Percentiles rank a stretch among this genome's conserved stretches.
phyloP scores from a whole-genome alignment of 305 asterid species.

The Nicotiana rustica region DNA sequence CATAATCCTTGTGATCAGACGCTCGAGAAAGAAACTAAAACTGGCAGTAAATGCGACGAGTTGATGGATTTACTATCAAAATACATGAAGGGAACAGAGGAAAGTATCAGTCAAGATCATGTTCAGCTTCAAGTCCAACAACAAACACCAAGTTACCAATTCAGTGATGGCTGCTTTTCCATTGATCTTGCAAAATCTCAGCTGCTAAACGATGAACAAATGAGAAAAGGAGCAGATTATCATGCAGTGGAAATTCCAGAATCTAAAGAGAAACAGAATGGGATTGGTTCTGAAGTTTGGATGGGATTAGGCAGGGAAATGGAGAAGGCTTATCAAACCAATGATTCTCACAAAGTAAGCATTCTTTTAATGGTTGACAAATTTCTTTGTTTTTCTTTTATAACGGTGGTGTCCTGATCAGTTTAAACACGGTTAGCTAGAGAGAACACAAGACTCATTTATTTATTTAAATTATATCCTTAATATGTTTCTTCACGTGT shows the following conservation, averaged over 20 bases:
- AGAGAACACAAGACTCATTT: too few relatives aligned
- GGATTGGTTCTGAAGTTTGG: constrained; percentile 48
- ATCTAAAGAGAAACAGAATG: constrained; percentile 17
- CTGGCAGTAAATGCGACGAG: constrained; percentile 36
- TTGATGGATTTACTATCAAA: constrained; percentile 53
- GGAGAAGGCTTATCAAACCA: constrained; percentile 22
- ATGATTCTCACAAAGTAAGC: background rate
- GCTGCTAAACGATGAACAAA: constrained; percentile 35
- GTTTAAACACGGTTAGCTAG: background rate
- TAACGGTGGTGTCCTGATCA: too few relatives aligned
- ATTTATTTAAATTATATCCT: too few relatives aligned
- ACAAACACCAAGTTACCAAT: constrained; percentile 50
- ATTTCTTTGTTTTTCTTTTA: constrained; percentile 27
- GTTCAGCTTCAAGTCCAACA: constrained; percentile 35
- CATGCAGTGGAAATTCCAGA: constrained; percentile 34
- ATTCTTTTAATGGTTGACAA: background rate
- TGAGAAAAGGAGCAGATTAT: constrained; percentile 5
- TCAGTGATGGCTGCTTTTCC: constrained; percentile 65
- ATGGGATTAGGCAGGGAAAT: constrained; percentile 44
- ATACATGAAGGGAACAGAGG: constrained; percentile 41
- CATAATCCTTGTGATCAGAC: background rate
- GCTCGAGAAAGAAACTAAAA: background rate
- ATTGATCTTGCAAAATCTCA: constrained; percentile 56
- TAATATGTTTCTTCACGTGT: too few relatives aligned
- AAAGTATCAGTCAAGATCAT: background rate